These are phyloP conservation scores for Aspergillus versicolor DNA, from an alignment of 2,329 filamentous ascomycete genomes.

Conservation along the genomic window DNA sequence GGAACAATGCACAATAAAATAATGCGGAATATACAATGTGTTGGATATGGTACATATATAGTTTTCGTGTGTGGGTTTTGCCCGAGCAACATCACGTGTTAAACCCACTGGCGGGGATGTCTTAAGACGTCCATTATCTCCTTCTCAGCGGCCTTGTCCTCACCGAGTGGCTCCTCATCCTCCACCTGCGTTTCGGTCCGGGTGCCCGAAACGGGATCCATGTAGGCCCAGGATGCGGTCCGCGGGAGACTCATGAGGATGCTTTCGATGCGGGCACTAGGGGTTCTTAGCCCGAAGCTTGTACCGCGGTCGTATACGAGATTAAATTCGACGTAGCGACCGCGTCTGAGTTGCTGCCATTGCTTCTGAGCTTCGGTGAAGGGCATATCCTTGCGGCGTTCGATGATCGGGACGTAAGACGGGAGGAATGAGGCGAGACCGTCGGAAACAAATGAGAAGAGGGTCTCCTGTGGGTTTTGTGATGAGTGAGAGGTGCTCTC, in stretches of 20 bases:
- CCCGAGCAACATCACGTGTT: slow-evolving; percentile 9
- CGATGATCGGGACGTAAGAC: slow-evolving; percentile 84
- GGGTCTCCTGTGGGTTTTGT: slow-evolving; percentile 81
- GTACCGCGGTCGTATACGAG: slow-evolving; percentile 95
- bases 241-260: slow-evolving; percentile 96
- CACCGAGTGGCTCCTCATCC: slow-evolving; percentile 33
- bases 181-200: slow-evolving; percentile 50
- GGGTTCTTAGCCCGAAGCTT: slow-evolving; percentile 89
- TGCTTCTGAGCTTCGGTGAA: slow-evolving; percentile 83
- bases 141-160: slow-evolving; percentile 60
- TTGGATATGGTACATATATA: slow-evolving; percentile 6
- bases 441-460: slow-evolving; percentile 86
- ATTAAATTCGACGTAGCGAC: slow-evolving; percentile 98
- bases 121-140: slow-evolving; percentile 71
- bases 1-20: background rate
- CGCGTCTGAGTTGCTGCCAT: slow-evolving; percentile 93
- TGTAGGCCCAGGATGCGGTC: slow-evolving; percentile 93
- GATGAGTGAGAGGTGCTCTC: slow-evolving; percentile 44
- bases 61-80: background rate
- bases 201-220: slow-evolving; percentile 63
- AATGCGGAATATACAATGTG: background rate
- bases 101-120: slow-evolving; percentile 63
- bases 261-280: slow-evolving; percentile 87
- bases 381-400: slow-evolving; percentile 86
- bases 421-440: slow-evolving; percentile 85